phyloP scores from a whole-genome alignment of 2,329 filamentous ascomycete species.

The Drechslerella stenobrocha region DNA sequence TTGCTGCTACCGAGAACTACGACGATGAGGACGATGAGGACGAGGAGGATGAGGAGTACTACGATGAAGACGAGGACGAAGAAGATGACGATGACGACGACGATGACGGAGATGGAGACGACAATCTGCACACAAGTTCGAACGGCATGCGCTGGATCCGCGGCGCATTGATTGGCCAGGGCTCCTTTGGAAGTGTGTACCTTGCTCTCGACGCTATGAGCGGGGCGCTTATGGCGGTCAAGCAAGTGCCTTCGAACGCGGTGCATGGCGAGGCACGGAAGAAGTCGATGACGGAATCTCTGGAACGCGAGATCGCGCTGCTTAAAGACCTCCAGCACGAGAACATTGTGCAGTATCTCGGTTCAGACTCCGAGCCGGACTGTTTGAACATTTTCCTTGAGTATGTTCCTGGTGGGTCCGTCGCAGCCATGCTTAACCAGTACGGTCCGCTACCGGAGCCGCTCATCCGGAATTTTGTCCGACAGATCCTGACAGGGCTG shows the following conservation, averaged over 20 bases:
- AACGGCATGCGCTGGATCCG: slow-evolving; percentile 99
- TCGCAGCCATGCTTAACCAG: slow-evolving; percentile 97
- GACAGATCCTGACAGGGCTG: slow-evolving; percentile 89
- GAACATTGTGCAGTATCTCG: slow-evolving; percentile 97
- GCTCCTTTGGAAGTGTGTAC: slow-evolving; percentile 94
- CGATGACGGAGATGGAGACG: slow-evolving; percentile 49
- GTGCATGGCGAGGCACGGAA: slow-evolving; percentile 82
- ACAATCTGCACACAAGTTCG: slow-evolving; percentile 60
- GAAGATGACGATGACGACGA: slow-evolving; percentile 50
- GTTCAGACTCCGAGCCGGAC: slow-evolving; percentile 85
- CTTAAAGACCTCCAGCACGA: slow-evolving; percentile 90
- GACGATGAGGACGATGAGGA: slow-evolving; percentile 34
- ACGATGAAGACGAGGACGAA: slow-evolving; percentile 67
- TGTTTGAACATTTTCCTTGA: slow-evolving; percentile 99
- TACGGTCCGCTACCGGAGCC: slow-evolving; percentile 94
- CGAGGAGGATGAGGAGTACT: slow-evolving; percentile 65
- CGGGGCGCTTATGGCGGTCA: slow-evolving; percentile 95
- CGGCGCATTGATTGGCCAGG: slow-evolving; percentile 92
- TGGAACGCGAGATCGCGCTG: slow-evolving; percentile 94
- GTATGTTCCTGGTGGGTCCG: slow-evolving; percentile 95
- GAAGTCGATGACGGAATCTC: slow-evolving; percentile 95
- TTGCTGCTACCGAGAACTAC: slow-evolving; percentile 20
- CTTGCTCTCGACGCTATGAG: slow-evolving; percentile 93
- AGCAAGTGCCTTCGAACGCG: slow-evolving; percentile 86
- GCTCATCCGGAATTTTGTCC: slow-evolving; percentile 91